Evolutionary conservation across 257 asterid genomes (phyloP), one percentile per base, ranked within the genome.

Genomic region (Nicotiana sylvestris): DNA sequence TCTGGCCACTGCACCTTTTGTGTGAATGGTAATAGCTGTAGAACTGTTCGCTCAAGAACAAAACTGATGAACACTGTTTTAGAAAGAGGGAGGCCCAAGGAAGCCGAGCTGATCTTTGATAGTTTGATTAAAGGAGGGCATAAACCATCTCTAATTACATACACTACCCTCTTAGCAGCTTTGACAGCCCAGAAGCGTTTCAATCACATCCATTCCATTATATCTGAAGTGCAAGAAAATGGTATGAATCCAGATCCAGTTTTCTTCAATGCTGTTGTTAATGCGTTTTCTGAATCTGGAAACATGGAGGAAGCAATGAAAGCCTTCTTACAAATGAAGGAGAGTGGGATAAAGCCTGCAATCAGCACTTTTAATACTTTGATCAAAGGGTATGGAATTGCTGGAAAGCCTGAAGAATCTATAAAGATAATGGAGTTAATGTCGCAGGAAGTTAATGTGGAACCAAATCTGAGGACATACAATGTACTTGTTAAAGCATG

Each of bases 251-350:
- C 92, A 3, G 95, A 93, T 84, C 89, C 91, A 2, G 86, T 91
- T 53, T 93, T 91, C 88, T 90, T 89, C 69, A 91, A 91, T 46
- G 94, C 95, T 16, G 92, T 87, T n/a, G 88, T 93, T 64, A 89
- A 93, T 87, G 94, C 97, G 1, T 91, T 90, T 83, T 85, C 98
- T 27, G 94, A 92, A 89, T 89, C 94, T 11, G 94, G 97, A 69
- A 87, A 93, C 84, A 90, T 92, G 94, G 91, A 90, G 70, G 93
- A 90, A 82, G 95, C 98, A 79, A 84, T 90, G 90, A 87, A 89
- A 81, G 76, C 87, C 77, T 82, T 93, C 74, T 84, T 80, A 11
- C 84, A 84, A 87, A 92, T 93, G 97, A 90, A 91, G 88, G 87
- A 86, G 70, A 78, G 85, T 3, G 94, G 95, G 67, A 88, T 89